phyloP scores from a whole-genome alignment of 441 rosid genomes.

The Syzygium syzygioides region DNA sequence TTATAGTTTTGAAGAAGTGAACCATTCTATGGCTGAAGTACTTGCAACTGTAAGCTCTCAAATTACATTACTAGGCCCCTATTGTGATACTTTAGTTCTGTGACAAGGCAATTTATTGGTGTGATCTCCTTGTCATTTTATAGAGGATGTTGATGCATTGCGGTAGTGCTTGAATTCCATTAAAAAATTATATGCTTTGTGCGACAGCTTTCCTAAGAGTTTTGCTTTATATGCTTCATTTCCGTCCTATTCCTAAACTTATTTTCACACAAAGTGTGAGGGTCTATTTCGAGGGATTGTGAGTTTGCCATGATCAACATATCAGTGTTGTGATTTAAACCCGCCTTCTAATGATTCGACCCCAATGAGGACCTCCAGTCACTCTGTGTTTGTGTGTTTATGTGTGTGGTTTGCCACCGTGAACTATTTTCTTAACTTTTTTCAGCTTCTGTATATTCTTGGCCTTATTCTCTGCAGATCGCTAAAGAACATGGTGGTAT shows the following conservation, averaged over 20 bases:
- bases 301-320: background rate
- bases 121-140: background rate
- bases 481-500: slow-evolving; percentile 99
- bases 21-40: slow-evolving; percentile 74
- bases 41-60: slow-evolving; percentile 65
- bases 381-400: background rate
- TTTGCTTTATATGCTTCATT: background rate
- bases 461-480: slow-evolving; percentile 41
- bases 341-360: background rate
- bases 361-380: background rate
- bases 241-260: background rate
- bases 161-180: background rate
- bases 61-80: background rate
- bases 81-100: background rate
- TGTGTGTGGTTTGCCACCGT: background rate
- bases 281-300: background rate
- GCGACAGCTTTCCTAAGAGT: background rate
- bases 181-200: background rate
- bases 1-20: slow-evolving; percentile 91
- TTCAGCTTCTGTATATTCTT: background rate
- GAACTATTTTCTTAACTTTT: background rate
- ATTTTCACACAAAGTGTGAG: background rate
- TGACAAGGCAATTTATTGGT: background rate
- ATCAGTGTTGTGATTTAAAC: background rate
- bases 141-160: background rate